Conservation (phyloP, 495 filamentous ascomycete species). For the Chaetomium tenue region DNA sequence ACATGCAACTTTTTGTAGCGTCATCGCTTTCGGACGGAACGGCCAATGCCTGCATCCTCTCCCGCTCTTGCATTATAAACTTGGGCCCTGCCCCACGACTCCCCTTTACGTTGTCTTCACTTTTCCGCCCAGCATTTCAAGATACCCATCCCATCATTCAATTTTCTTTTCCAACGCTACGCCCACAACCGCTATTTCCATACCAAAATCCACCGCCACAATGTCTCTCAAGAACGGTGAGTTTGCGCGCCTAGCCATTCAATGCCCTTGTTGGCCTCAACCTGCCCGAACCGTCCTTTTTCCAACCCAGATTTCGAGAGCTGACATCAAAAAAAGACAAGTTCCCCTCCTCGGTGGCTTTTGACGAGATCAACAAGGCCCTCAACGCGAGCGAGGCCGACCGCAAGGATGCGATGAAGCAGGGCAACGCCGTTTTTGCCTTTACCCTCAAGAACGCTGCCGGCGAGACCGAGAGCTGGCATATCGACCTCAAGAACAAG, state of each 20-base stretch:
- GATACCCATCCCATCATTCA: neutral
- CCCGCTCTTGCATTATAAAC: constrained; percentile 14
- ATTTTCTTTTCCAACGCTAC: neutral
- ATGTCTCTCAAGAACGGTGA: constrained; percentile 86
- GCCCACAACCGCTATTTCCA: constrained; percentile 14
- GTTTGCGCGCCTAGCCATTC: constrained; percentile 11
- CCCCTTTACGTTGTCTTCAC: neutral
- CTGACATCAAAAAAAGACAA: constrained; percentile 54
- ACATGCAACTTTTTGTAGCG: constrained; percentile 30
- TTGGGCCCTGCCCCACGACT: neutral
- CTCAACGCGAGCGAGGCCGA: constrained; percentile 68
- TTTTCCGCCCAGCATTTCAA: neutral
- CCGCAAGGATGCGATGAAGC: constrained; percentile 82
- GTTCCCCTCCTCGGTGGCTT: constrained; percentile 87
- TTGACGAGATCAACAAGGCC: constrained; percentile 79
- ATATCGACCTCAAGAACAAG: constrained; percentile 91
- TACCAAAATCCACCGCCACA: constrained; percentile 30
- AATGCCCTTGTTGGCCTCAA: too few species aligned
- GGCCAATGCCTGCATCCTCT: constrained; percentile 1
- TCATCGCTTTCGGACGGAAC: constrained; percentile 28
- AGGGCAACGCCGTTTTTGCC: constrained; percentile 81
- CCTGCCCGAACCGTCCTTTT: too few species aligned
- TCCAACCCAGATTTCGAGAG: neutral
- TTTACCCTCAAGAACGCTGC: constrained; percentile 88
- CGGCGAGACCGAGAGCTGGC: constrained; percentile 78